Evolutionary conservation across 805 yeast genomes (phyloP).

Genomic region (Tetrapisispora arboricola): DNA sequence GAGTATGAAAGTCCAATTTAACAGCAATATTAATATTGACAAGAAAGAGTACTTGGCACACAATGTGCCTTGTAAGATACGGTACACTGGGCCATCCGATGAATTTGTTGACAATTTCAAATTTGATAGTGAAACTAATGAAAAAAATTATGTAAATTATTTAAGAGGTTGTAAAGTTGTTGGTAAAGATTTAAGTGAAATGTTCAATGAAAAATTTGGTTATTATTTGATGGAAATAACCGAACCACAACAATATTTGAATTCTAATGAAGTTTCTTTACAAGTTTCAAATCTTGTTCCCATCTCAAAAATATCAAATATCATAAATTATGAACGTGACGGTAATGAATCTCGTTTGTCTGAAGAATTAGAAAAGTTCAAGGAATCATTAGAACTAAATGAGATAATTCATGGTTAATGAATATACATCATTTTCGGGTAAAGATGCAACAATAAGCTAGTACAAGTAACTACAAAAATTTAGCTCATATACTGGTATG

Average conservation of each 20-base stretch:
- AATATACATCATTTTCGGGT: background rate
- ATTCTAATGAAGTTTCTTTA: background rate
- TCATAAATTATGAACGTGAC: constrained; percentile 32
- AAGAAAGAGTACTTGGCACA: constrained; percentile 10
- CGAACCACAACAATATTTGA: background rate
- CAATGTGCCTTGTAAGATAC: constrained; percentile 17
- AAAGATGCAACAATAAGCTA: no score
- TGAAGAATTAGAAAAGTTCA: constrained; percentile 23
- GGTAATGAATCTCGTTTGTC: constrained; percentile 24
- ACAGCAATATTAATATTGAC: constrained; percentile 1
- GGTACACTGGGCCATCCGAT: constrained; percentile 11
- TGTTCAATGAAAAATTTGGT: constrained; percentile 2
- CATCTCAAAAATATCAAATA: constrained; percentile 4
- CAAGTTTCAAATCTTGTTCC: constrained; percentile 1
- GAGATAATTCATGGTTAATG: constrained; percentile 11
- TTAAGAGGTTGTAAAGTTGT: constrained; percentile 30
- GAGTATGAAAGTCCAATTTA: background rate
- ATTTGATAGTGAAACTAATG: constrained; percentile 6
- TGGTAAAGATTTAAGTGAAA: constrained; percentile 15
- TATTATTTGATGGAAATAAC: constrained; percentile 13
- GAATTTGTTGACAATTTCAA: constrained; percentile 12
- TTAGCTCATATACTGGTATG: no score
- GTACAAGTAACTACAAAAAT: no score
- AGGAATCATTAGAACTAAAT: constrained; percentile 15
- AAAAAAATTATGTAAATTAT: constrained; percentile 16